Conservation (phyloP, 805 yeast genomes). For the Lipomyces kockii region DNA sequence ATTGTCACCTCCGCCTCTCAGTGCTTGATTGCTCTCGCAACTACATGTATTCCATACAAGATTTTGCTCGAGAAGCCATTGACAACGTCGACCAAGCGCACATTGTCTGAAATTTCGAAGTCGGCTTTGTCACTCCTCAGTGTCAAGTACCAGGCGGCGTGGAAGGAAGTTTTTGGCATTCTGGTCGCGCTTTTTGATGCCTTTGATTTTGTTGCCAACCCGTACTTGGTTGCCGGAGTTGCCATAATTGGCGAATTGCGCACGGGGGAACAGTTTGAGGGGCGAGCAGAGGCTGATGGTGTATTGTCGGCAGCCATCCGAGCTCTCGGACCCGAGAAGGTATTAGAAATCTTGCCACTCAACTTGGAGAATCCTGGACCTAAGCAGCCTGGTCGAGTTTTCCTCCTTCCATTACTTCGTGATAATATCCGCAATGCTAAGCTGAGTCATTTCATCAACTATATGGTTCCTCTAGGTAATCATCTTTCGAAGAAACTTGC, state of each 20-base stretch:
- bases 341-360: conserved; percentile 74
- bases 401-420: conserved; percentile 89
- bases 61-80: conserved; percentile 52
- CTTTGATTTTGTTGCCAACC: conserved; percentile 67
- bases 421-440: conserved; percentile 79
- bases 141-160: conserved; percentile 68
- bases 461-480: conserved; percentile 66
- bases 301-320: conserved; percentile 80
- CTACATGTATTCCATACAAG: conserved; percentile 67
- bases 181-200: conserved; percentile 61
- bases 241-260: conserved; percentile 85
- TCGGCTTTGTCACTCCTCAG: conserved; percentile 44
- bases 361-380: conserved; percentile 63
- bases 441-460: conserved; percentile 62
- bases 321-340: conserved; percentile 84
- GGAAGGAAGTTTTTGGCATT: conserved; percentile 73
- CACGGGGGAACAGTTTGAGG: conserved; percentile 74
- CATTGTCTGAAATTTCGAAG: conserved; percentile 52
- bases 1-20: conserved; percentile 80
- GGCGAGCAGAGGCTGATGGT: conserved; percentile 74
- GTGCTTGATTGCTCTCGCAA: conserved; percentile 78
- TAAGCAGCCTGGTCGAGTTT: conserved; percentile 82
- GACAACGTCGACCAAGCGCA: conserved; percentile 34
- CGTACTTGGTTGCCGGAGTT: conserved; percentile 69
- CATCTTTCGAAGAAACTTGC: conserved; percentile 40